A percentile compares a stretch with the other conserved stretches of the same genome.
phyloP scores from a whole-genome alignment of 2,329 filamentous ascomycete genomes.

The Coniella lustricola region DNA sequence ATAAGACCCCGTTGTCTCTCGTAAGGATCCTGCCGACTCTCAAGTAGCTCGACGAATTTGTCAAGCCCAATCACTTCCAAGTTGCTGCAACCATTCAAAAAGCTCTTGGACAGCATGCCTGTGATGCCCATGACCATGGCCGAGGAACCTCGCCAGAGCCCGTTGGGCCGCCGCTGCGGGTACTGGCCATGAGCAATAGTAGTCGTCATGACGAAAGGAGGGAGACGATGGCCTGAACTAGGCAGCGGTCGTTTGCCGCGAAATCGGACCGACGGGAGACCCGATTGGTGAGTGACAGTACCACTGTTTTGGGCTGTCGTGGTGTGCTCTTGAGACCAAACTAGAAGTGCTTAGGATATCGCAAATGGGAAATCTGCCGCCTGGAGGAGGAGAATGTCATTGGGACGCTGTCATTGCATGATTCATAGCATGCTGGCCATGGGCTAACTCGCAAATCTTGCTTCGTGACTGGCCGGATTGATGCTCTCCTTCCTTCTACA shows the following conservation, averaged over 20 bases:
- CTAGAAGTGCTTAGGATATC: too few relatives aligned
- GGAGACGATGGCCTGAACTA: too few relatives aligned
- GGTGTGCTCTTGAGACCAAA: too few relatives aligned
- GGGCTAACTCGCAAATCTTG: too few relatives aligned
- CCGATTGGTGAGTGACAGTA: too few relatives aligned
- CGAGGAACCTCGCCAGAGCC: conserved; percentile 69
- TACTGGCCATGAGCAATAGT: conserved; percentile 16
- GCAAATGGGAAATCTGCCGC: too few relatives aligned
- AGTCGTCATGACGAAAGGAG: conserved; percentile 5
- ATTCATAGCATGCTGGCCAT: background rate
- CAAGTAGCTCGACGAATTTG: conserved; percentile 66
- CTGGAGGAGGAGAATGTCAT: background rate
- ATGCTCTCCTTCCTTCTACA: too few relatives aligned
- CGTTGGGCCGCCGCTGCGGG: conserved; percentile 39
- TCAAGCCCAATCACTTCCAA: conserved; percentile 73
- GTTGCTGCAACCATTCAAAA: conserved; percentile 67
- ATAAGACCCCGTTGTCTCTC: conserved; percentile 69
- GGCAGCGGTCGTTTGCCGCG: too few relatives aligned
- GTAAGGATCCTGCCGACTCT: conserved; percentile 60
- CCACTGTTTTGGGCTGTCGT: too few relatives aligned
- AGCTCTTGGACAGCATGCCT: conserved; percentile 62
- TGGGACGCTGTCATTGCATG: background rate
- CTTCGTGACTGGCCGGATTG: too few relatives aligned
- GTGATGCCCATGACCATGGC: conserved; percentile 67
- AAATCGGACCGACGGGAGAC: too few relatives aligned